A percentile compares a stretch with the other conserved stretches of the same genome.
Conservation (phyloP, 1,284 basidiomycete genomes). For the Heterobasidion annosum region DNA sequence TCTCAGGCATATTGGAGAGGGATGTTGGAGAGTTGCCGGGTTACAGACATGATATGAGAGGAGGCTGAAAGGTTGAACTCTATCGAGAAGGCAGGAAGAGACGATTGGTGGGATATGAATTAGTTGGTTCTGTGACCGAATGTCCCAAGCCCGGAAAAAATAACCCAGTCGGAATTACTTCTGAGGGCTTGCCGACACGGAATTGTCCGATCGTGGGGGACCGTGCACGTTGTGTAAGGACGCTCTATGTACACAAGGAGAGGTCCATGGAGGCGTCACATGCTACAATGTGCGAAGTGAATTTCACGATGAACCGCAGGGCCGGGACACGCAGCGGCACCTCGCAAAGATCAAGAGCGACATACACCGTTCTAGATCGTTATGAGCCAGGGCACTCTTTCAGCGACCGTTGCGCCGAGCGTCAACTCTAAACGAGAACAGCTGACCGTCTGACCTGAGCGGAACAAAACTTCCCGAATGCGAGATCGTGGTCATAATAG, state of each 20-base stretch:
- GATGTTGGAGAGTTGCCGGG: slow-evolving; percentile 12
- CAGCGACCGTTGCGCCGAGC: no score
- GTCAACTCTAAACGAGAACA: no score
- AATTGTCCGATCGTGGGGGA: slow-evolving; percentile 11
- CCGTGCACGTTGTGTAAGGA: slow-evolving; percentile 10
- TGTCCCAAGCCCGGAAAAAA: slow-evolving; percentile 6
- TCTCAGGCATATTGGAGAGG: slow-evolving; percentile 45
- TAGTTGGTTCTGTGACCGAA: slow-evolving; percentile 5
- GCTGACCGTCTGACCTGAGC: no score
- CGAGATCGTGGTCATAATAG: no score
- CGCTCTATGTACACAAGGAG: slow-evolving; percentile 3
- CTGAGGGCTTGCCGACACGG: slow-evolving; percentile 18
- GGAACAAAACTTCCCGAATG: no score
- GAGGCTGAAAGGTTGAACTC: slow-evolving; percentile 10
- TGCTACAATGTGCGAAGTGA: slow-evolving; percentile 8
- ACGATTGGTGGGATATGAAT: slow-evolving; percentile 13
- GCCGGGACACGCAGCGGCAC: background rate
- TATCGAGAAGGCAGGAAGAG: slow-evolving; percentile 20
- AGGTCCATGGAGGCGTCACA: slow-evolving; percentile 11
- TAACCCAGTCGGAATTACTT: slow-evolving; percentile 18
- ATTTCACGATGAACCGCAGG: slow-evolving; percentile 4
- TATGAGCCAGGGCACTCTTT: no score
- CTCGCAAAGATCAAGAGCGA: background rate
- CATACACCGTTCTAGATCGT: background rate
- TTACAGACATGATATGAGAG: slow-evolving; percentile 16